Evolutionary conservation across 352 stramenopile genomes (phyloP).

Genomic region (Pythium vanterpoolii): DNA sequence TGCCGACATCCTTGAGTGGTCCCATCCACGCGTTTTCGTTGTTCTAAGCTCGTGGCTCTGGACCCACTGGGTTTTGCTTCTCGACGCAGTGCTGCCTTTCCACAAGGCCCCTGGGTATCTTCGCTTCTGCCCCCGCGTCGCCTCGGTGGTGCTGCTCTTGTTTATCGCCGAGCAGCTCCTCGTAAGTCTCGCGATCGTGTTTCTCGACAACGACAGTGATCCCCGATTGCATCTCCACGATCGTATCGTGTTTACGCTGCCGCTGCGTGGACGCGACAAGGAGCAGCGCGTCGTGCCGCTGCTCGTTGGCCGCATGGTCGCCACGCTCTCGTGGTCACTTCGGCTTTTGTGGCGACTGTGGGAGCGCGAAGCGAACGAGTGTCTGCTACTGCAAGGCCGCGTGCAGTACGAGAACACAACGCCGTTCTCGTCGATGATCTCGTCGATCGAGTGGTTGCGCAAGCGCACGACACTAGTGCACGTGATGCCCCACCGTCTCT

Average conservation of each 20-base stretch:
- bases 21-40: background rate
- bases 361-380: background rate
- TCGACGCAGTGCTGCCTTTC: constrained; percentile 14
- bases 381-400: constrained; percentile 13
- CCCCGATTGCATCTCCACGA: constrained; percentile 1
- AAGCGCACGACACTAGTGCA: background rate
- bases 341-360: constrained; percentile 17
- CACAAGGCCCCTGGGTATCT: constrained; percentile 2
- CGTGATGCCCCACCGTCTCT: background rate
- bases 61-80: constrained; percentile 19
- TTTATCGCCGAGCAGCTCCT: constrained; percentile 11
- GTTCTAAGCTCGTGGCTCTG: constrained; percentile 16
- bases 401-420: constrained; percentile 13
- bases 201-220: background rate
- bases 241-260: constrained; percentile 4
- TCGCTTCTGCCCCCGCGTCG: background rate
- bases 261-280: constrained; percentile 1
- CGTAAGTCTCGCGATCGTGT: background rate
- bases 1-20: constrained; percentile 14
- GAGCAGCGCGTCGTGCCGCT: constrained; percentile 14
- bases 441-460: background rate
- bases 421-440: background rate
- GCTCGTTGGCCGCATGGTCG: constrained; percentile 3
- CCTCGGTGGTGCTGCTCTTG: constrained; percentile 2
- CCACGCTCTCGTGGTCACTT: constrained; percentile 19